Evolutionary conservation across 1,139 yeast genomes (phyloP), one percentile per base, ranked within the genome.

Genomic region (Suhomyces yuchorum): DNA sequence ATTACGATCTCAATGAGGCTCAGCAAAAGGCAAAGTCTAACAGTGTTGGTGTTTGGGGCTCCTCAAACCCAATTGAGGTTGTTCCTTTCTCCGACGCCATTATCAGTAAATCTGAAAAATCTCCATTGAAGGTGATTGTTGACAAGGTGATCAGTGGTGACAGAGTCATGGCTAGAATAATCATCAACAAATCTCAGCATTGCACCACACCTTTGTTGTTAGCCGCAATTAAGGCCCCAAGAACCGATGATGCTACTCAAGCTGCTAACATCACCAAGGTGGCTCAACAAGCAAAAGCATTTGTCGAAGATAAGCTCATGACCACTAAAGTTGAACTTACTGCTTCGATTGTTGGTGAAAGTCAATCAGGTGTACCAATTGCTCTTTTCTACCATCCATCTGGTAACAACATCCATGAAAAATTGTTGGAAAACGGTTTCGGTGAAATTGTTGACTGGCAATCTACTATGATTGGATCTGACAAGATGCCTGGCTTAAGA

Each of bases 401-500:
- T 7, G 81, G 80, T 9, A 87, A 87, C 60, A 68, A 68, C 51
- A 84, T 89, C 57, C 82, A 87, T 51, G 85, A 84, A 56, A 80
- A 81, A 55, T 68, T 89, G 53, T 73, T 89, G 53, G 81, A 79
- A 51, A 75, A 73, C 50, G 97, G 97, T 8, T 74, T 83, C 38
- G 96, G 86, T 8, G 84, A 83, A 55, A 81, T 88, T 47, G 82
- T 85, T 19, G 96, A 89, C 63, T 87, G 96, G 93, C 96, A 89
- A 64, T 82, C 91, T 1, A 66, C 81, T n/a, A 61, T 82, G 44
- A 70, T 90, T 49, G 96, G 96, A 2, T 71, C 91, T 5, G 67
- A 75, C 35, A 72, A 71, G 38, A 87, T 89, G 92, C 60, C 78
- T 3, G 62, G 64, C 26, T 74, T 86, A 48, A 79, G 96, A 63